Evolutionary conservation across 2,329 filamentous ascomycete species (phyloP), one percentile per base, ranked within the genome.

Genomic region (Arachnopeziza araneosa): DNA sequence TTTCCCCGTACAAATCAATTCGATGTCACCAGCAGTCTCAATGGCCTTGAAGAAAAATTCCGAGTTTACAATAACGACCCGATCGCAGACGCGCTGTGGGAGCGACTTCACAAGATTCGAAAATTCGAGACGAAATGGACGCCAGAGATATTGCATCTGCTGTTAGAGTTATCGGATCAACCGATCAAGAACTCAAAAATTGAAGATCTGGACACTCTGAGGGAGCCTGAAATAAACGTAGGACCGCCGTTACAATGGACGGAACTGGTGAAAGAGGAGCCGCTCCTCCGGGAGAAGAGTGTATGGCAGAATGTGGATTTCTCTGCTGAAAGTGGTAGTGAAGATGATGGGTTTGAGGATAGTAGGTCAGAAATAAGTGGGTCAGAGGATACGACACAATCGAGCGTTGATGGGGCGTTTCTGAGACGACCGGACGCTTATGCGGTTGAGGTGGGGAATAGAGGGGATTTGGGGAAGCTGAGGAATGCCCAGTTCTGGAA

Each of bases 1-100:
- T 84, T 83, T 71, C 77, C 83, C 36, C 83, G 88, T 48, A 90
- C 87, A 1, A 90, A 93, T 69, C 88, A 90, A 66, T 93, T 93
- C 70, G 85, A 89, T 52, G 83, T 93, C 22, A 77, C 82, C 49
- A 80, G 81, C 48, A 81, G 80, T 44, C 78, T 93, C 1, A 78
- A 84, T 54, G 90, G 90, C 0, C 78, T 97, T 2, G 87, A 93
- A 66, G 95, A 98, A 76, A 92, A 93, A 67, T 95, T 97, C 68
- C 83, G 86, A 32, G 81, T 98, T 57, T 81, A 91, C 54, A 87
- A 89, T 69, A 85, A 90, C 63, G 93, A 97, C 68, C 85, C 84
- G 49, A 77, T 97, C 24, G 91, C 91, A 14, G 86, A 93, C 71
- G 86, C 85, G 6, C 76, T 92, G 44, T 76, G 78, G 49, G 70